Base-by-base conservation (phyloP, 345 rosid species). In the Stellera chamaejasme region DNA sequence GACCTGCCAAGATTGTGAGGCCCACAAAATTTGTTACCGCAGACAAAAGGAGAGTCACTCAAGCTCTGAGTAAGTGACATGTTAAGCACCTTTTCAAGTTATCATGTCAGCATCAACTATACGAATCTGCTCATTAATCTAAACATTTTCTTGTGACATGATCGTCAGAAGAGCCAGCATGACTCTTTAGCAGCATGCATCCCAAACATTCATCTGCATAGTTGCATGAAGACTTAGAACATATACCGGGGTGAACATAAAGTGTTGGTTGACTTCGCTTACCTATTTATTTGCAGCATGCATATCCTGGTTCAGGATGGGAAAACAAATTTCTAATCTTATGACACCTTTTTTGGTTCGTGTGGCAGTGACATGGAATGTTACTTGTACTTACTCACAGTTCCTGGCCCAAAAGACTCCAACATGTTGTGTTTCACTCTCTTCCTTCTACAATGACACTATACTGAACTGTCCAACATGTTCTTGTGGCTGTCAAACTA, bases 351-450 rank as follows among this genome's bases (percentile, higher is more conserved):
- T 27, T 12, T 51, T 43, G 50, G 13, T 43, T 50, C 60, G 64
- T 45, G 15, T 61, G 14, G 75, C 89, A 92, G 97, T 92, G 98
- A 92, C 98, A n/a, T 88, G 98, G 98, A 88, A 91, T 64, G 75
- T 82, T 61, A 85, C 96, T 7, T 91, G 98, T 82, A 82, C 90
- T 52, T 88, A 88, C 68, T 92, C 98, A 2, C 98, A 92, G 61
- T 82, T 85, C 62, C 76, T 86, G 43, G 89, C 93, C 60, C 97
- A 78, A 32, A 86, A 85, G 70, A 73, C 85, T 10, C 98, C 96
- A 5, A 78, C 90, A 54, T 92, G 98, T 59, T 92, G 98, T 43
- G 95, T 88, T 32, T 88, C 98, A 1, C 82, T 92, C 28, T 92
- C 97, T 53, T 85, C 95, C 19, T 92, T 92, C 63, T 86, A 88